Conservation (phyloP, 345 rosid genomes). For the Lepidium africanum region DNA sequence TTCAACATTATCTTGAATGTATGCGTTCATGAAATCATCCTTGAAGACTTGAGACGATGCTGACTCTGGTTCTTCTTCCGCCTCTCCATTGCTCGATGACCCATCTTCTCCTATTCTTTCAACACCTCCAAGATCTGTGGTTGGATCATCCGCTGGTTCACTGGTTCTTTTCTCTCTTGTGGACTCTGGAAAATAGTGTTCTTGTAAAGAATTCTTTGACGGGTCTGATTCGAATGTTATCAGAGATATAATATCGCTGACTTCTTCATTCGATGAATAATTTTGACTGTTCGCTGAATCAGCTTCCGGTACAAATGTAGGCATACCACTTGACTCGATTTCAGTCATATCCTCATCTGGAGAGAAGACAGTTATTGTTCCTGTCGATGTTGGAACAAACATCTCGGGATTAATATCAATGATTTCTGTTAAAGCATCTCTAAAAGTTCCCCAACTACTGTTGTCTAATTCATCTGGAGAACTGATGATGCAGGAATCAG, state of each 20-base stretch:
- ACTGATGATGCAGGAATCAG: constrained; percentile 53
- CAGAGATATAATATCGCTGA: constrained; percentile 3
- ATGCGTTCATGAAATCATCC: constrained; percentile 26
- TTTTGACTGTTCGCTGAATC: not conserved
- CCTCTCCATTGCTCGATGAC: not conserved
- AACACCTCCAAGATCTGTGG: not conserved
- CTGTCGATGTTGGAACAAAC: constrained; percentile 15
- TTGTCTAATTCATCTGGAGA: constrained; percentile 38
- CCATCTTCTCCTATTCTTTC: not conserved
- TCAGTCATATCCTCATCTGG: constrained; percentile 20
- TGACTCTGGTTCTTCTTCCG: not conserved
- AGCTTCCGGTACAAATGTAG: constrained; percentile 5
- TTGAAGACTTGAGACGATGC: constrained; percentile 8
- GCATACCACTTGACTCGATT: not conserved
- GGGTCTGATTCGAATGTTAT: constrained; percentile 20
- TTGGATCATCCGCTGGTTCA: constrained; percentile 11
- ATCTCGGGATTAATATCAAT: constrained; percentile 36
- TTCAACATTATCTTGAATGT: constrained; percentile 1
- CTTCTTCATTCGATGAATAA: constrained; percentile 10
- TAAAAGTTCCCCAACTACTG: constrained; percentile 39
- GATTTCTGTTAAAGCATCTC: constrained; percentile 49
- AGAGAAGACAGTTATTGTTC: not conserved
- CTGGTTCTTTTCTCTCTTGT: constrained; percentile 5
- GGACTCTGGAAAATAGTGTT: constrained; percentile 30
- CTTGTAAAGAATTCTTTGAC: constrained; percentile 19